These are phyloP conservation scores for Cucurbita pepo DNA, from an alignment of 306 rosid species.

Conservation along the genomic window DNA sequence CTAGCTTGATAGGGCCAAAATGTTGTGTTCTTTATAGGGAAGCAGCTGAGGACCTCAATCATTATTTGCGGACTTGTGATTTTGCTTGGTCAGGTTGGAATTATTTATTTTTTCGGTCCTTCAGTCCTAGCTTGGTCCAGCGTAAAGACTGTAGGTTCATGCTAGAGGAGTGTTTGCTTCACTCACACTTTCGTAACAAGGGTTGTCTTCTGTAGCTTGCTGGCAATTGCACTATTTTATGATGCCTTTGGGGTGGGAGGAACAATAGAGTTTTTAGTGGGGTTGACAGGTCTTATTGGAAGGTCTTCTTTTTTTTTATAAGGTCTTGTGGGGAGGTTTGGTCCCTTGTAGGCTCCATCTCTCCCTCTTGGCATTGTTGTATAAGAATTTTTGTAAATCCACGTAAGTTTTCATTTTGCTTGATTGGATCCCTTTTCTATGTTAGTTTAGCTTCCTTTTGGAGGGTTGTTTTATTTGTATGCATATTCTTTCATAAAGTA, in stretches of 20 bases:
- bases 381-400: too few species aligned
- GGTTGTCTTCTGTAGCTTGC: not conserved
- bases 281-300: too few species aligned
- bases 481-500: too few species aligned
- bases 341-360: too few species aligned
- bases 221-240: not conserved
- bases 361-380: too few species aligned
- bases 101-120: not conserved
- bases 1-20: not conserved
- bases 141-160: not conserved
- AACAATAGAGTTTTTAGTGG: too few species aligned
- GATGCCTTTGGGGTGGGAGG: not conserved
- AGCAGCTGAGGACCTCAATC: not conserved
- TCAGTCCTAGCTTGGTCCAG: not conserved
- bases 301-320: too few species aligned
- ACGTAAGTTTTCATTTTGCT: too few species aligned
- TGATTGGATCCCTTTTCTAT: too few species aligned
- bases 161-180: not conserved
- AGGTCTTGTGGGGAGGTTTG: too few species aligned
- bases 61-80: not conserved
- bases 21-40: not conserved
- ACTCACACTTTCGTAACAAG: not conserved
- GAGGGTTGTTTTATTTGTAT: too few species aligned
- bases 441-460: too few species aligned
- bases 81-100: not conserved